A percentile compares a stretch with the other conserved stretches of the same genome.
Evolutionary conservation across 164 flowering plant genomes (phyloP).

Genomic region (Houttuynia cordata): DNA sequence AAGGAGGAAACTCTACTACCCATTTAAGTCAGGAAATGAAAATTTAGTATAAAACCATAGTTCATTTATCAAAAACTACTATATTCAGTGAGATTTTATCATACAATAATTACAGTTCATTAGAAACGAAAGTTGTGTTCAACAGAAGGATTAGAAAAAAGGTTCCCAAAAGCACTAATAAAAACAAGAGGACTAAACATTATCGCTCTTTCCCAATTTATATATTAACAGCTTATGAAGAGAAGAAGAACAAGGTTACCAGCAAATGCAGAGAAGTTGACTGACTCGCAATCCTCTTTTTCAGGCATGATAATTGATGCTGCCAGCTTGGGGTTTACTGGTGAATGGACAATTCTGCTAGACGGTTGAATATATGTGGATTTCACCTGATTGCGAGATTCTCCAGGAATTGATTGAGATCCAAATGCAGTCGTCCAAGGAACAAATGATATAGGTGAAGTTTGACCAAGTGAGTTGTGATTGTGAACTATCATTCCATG

Average conservation of each 20-base stretch:
- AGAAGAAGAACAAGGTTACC: conserved; percentile 24
- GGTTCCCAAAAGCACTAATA: too few species aligned
- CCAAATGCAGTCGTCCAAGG: conserved; percentile 42
- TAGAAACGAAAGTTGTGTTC: too few species aligned
- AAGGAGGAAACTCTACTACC: too few species aligned
- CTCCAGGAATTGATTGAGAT: conserved; percentile 24
- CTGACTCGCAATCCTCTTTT: conserved; percentile 12
- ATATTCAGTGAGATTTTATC: too few species aligned
- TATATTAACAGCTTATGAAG: background rate
- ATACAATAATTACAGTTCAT: too few species aligned
- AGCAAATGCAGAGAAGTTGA: conserved; percentile 35
- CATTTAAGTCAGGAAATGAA: too few species aligned
- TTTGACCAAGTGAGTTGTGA: conserved; percentile 26
- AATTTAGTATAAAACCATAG: too few species aligned
- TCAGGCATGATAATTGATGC: conserved; percentile 9
- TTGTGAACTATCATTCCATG: conserved; percentile 24
- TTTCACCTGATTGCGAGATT: conserved; percentile 27
- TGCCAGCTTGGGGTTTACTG: conserved; percentile 5
- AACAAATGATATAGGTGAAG: conserved; percentile 21
- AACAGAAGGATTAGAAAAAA: too few species aligned
- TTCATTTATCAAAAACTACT: too few species aligned
- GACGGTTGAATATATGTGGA: conserved; percentile 16
- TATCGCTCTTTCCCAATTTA: too few species aligned
- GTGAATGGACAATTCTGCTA: conserved; percentile 15
- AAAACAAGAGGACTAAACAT: too few species aligned